phyloP scores from a whole-genome alignment of 2,329 filamentous ascomycete species.

The Diaporthe citrichinensis region DNA sequence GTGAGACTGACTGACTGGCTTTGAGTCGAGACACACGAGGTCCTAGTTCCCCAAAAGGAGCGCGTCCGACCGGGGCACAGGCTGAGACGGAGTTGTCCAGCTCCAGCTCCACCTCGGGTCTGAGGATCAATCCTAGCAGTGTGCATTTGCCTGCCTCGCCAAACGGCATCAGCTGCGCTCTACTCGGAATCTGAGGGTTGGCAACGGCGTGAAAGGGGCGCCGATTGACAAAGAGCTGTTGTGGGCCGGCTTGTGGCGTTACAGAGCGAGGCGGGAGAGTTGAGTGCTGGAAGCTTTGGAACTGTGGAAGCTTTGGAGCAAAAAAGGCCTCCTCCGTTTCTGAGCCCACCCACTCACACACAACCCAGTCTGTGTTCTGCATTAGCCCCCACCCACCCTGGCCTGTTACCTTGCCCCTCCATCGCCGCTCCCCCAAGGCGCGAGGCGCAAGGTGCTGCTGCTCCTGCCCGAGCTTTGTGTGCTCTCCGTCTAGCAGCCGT shows the following conservation, averaged over 20 bases:
- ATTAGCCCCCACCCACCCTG: conserved; percentile 28
- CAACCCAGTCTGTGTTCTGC: conserved; percentile 31
- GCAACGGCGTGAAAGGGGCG: not conserved
- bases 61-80: conserved; percentile 16
- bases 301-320: conserved; percentile 7
- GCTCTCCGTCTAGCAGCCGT: conserved; percentile 14
- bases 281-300: not conserved
- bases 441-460: conserved; percentile 18
- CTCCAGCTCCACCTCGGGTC: conserved; percentile 12
- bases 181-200: not conserved
- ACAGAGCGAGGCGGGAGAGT: not conserved
- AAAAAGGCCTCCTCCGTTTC: conserved; percentile 21
- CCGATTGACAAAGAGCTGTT: conserved; percentile 1
- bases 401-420: conserved; percentile 25
- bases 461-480: not conserved
- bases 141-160: not conserved
- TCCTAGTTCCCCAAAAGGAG: not conserved
- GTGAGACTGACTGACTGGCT: conserved; percentile 18
- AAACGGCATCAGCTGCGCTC: not conserved
- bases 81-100: conserved; percentile 15
- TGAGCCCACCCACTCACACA: not conserved
- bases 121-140: not conserved
- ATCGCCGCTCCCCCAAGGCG: conserved; percentile 9
- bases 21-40: conserved; percentile 10
- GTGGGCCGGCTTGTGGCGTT: not conserved